Conservation (phyloP, 2,329 filamentous ascomycete species). For the Aspergillus hiratsukae region DNA sequence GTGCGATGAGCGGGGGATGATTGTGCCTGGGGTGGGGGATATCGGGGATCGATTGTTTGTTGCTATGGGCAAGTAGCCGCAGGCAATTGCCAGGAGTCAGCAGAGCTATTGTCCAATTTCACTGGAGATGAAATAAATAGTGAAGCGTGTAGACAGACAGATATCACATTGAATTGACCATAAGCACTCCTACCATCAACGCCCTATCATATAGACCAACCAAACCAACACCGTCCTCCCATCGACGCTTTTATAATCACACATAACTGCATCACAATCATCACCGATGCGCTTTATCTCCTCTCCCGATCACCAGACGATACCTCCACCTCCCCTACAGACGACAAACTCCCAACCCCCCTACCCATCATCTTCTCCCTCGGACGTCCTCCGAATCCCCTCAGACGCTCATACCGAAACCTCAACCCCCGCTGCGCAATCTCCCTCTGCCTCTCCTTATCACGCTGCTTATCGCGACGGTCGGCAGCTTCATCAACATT, state of each 20-base stretch:
- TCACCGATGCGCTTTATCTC: neutral
- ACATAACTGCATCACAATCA: neutral
- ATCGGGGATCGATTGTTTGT: slow-evolving; percentile 86
- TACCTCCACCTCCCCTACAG: slow-evolving; percentile 11
- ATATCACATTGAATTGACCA: too few relatives aligned
- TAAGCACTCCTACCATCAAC: too few relatives aligned
- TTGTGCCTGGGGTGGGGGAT: slow-evolving; percentile 84
- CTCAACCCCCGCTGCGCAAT: slow-evolving; percentile 13
- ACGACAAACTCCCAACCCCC: slow-evolving; percentile 6
- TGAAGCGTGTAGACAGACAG: too few relatives aligned
- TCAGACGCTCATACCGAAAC: slow-evolving; percentile 15
- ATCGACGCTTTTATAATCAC: too few relatives aligned
- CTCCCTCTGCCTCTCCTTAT: slow-evolving; percentile 3
- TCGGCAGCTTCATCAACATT: slow-evolving; percentile 13
- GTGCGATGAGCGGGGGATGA: slow-evolving; percentile 77
- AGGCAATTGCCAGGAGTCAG: too few relatives aligned
- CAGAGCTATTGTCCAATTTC: too few relatives aligned
- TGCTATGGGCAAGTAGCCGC: slow-evolving; percentile 71
- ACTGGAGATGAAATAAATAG: too few relatives aligned
- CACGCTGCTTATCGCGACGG: slow-evolving; percentile 27
- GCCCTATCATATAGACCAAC: too few relatives aligned
- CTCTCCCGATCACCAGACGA: slow-evolving; percentile 6
- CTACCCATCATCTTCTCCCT: slow-evolving; percentile 28
- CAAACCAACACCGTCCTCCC: too few relatives aligned
- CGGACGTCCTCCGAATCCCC: slow-evolving; percentile 4